A percentile compares a stretch with the other conserved stretches of the same genome.
Conservation (phyloP, 176 grass and related monocot genomes). For the Oryza australiensis region DNA sequence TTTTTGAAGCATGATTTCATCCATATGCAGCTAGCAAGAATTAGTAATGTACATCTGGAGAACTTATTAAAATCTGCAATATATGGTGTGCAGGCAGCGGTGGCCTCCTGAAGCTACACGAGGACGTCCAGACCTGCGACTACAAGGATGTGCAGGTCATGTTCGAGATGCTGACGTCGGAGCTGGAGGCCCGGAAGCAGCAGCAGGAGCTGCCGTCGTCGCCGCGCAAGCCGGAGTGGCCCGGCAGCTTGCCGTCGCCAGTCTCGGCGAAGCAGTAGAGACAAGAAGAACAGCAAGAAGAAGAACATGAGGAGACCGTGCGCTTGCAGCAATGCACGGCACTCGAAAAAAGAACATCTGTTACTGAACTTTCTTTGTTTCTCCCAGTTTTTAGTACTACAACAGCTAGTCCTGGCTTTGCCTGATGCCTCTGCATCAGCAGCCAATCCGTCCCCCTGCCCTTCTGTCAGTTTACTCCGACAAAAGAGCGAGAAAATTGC, state of each 20-base stretch:
- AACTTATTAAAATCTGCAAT: neutral
- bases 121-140: conserved; percentile 77
- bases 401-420: neutral
- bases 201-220: neutral
- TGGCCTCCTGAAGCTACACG: conserved; percentile 69
- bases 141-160: conserved; percentile 93
- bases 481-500: conserved; percentile 18
- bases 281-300: neutral
- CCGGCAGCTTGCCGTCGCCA: conserved; percentile 3
- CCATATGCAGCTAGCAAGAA: neutral
- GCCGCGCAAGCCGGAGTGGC: conserved; percentile 3
- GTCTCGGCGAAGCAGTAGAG: conserved; percentile 1
- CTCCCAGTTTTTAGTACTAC: neutral
- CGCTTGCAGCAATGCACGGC: neutral
- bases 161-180: conserved; percentile 84
- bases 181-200: conserved; percentile 45
- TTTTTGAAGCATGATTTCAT: neutral
- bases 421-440: neutral
- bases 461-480: conserved; percentile 28
- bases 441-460: conserved; percentile 44
- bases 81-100: conserved; percentile 52
- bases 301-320: neutral
- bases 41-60: neutral
- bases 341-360: neutral
- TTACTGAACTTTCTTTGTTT: neutral